Evolutionary conservation across 2,329 filamentous ascomycete species (phyloP), one percentile per base, ranked within the genome.

Genomic region (Neonectria faginata): DNA sequence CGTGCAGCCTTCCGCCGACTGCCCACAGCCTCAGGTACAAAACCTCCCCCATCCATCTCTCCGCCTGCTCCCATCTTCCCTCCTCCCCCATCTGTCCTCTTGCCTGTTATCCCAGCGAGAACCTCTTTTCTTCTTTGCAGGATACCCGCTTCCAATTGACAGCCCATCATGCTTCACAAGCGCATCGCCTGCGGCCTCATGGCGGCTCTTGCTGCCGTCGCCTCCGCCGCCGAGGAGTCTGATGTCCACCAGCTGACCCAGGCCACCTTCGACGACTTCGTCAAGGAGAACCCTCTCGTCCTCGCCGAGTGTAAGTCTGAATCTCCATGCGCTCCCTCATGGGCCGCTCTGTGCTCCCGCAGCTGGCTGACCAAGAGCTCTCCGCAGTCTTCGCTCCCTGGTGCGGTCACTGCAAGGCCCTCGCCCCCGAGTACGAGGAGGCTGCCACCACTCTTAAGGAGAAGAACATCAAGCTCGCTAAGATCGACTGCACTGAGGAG

Each of bases 391-490:
- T 93, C 80, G 95, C 95, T 72, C 94, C 95, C 74, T 97, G 95
- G 94, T 97, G 92, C 75, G 95, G 94, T 71, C 95, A 98, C 88
- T 98, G 95, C 92, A 98, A 99, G 87, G 95, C 95, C 66, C 92
- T 99, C 72, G 96, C 92, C 67, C 92, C 92, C 78, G 92, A 96
- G 83, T 97, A 96, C 81, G 93, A 97, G 84, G 89, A 92, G 80
- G 92, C 93, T 57, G 93, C 93, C 55, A 94, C 92, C 31, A 86
- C 89, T 33, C 86, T 97, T 69, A 95, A 94, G 87, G 92, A 93
- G 82, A 96, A 95, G 89, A 87, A 92, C 79, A 95, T 96, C 82
- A 88, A 87, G 77, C 86, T 97, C 61, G 91, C 87, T 81, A 96
- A 97, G 89, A 83, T 97, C 74, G 95, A 97, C 86, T 98, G 96